These are phyloP conservation scores for Beauveria sp. DNA, from an alignment of 2,329 filamentous ascomycete species.

Conservation along the genomic window DNA sequence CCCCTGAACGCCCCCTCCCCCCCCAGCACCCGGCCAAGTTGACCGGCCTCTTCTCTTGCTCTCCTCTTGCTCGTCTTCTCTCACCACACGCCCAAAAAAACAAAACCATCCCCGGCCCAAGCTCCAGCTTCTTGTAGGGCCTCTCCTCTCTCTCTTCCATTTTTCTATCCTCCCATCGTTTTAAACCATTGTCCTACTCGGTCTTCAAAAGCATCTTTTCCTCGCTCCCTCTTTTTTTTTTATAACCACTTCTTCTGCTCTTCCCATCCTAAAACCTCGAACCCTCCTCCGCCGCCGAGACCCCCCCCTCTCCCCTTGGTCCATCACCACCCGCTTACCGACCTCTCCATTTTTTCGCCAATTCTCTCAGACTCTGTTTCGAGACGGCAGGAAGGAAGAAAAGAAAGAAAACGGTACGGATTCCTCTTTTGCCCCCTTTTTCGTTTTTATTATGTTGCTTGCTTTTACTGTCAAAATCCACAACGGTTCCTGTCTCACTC, in stretches of 20 bases:
- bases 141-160: conserved; percentile 5
- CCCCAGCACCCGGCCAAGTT: background rate
- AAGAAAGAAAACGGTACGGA: conserved; percentile 1
- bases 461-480: background rate
- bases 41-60: background rate
- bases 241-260: conserved; percentile 12
- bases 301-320: conserved; percentile 20
- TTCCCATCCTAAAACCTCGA: conserved; percentile 20
- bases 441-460: background rate
- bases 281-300: conserved; percentile 11
- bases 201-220: background rate
- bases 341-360: conserved; percentile 26
- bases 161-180: conserved; percentile 14
- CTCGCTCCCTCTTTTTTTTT: conserved; percentile 7
- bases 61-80: background rate
- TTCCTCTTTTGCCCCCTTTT: background rate
- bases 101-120: conserved; percentile 10
- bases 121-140: conserved; percentile 1
- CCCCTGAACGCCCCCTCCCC: background rate
- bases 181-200: conserved; percentile 17
- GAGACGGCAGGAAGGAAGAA: background rate
- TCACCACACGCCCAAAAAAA: conserved; percentile 10
- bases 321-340: conserved; percentile 18
- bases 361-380: conserved; percentile 7
- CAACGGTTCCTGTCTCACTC: background rate